phyloP scores from a whole-genome alignment of 306 rosid genomes.

The Canavalia gladiata region DNA sequence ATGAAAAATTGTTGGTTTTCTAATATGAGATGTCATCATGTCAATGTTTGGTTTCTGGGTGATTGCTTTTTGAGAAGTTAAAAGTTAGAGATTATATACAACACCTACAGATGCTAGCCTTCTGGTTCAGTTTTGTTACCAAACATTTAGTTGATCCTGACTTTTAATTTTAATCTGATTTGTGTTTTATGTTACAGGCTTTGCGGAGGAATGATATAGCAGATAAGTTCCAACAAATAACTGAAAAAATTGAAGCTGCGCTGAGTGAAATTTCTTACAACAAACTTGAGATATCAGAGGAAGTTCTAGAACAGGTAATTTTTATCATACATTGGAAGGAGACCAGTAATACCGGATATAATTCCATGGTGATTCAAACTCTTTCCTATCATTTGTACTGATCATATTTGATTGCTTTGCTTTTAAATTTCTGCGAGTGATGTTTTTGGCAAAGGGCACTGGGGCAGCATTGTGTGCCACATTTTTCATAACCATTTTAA shows the following conservation, averaged over 20 bases:
- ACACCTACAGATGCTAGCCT: slow-evolving; percentile 26
- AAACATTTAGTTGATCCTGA: slow-evolving; percentile 41
- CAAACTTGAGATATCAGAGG: slow-evolving; percentile 75
- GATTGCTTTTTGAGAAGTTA: slow-evolving; percentile 9
- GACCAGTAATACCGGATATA: neutral
- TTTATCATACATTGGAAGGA: slow-evolving; percentile 34
- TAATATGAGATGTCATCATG: neutral
- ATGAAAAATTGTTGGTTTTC: neutral
- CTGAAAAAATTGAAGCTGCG: slow-evolving; percentile 76
- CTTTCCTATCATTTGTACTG: neutral
- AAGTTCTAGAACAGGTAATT: slow-evolving; percentile 95
- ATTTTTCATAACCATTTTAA: slow-evolving; percentile 27
- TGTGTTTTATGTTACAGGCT: slow-evolving; percentile 62
- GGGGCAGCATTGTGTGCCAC: slow-evolving; percentile 15
- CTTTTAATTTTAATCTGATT: slow-evolving; percentile 32
- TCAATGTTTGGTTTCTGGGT: slow-evolving; percentile 1
- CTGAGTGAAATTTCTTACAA: slow-evolving; percentile 71
- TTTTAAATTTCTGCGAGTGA: slow-evolving; percentile 14
- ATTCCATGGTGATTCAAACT: slow-evolving; percentile 28
- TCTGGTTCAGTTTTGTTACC: slow-evolving; percentile 26
- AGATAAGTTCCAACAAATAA: slow-evolving; percentile 65
- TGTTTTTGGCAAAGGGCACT: slow-evolving; percentile 12
- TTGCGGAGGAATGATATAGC: slow-evolving; percentile 61
- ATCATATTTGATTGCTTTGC: slow-evolving; percentile 4
- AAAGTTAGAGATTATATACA: neutral